Evolutionary conservation across 169 alveolate genomes (phyloP).

Genomic region (Eimeria falciformis): DNA sequence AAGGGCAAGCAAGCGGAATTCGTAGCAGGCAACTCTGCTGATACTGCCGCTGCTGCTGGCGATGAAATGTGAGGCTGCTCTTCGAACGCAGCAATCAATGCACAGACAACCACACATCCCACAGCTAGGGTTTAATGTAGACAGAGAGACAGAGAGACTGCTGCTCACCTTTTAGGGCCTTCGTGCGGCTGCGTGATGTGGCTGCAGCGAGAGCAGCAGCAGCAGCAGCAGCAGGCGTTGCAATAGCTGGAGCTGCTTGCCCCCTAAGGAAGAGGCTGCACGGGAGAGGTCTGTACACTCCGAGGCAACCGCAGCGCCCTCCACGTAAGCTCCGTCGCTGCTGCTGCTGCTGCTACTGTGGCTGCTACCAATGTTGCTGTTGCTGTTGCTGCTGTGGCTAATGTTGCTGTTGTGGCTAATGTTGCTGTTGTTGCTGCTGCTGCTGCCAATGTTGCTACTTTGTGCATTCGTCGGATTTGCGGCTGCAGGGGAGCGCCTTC

Average conservation of each 20-base stretch:
- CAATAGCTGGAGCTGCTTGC: neutral
- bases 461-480: neutral
- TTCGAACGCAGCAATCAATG: too few relatives aligned
- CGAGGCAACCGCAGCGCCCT: constrained; percentile 16
- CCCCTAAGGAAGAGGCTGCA: neutral
- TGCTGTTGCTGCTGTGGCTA: constrained; percentile 1
- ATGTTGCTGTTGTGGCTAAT: too few relatives aligned
- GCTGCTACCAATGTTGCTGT: too few relatives aligned
- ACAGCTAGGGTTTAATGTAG: too few relatives aligned
- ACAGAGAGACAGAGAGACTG: too few relatives aligned
- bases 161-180: too few relatives aligned
- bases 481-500: neutral
- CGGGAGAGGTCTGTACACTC: neutral
- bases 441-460: constrained; percentile 21
- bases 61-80: too few relatives aligned
- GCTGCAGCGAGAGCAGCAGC: neutral
- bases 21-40: neutral
- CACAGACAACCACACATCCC: too few relatives aligned
- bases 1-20: neutral
- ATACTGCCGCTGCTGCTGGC: neutral
- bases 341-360: neutral
- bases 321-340: constrained; percentile 1
- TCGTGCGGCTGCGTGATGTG: too few relatives aligned
- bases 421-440: constrained; percentile 37
- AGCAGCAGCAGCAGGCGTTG: constrained; percentile 1